Evolutionary conservation across 345 rosid genomes (phyloP), one percentile per base, ranked within the genome.

Genomic region (Tarenaya hassleriana): DNA sequence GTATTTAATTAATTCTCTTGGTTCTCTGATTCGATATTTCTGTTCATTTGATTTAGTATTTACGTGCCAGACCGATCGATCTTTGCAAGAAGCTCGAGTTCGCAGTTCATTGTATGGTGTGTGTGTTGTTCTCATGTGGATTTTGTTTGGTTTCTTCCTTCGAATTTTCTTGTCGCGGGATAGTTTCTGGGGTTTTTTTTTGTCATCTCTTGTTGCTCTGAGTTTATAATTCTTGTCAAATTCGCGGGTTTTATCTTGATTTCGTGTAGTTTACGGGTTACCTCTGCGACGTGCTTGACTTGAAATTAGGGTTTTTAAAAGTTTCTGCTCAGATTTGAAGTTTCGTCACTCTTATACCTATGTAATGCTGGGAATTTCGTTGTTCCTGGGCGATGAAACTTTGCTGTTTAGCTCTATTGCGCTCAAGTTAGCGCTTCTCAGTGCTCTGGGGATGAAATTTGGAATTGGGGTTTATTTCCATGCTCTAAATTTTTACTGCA

Each of bases 301-400:
- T 18, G 29, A 6, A 32, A 48, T 55, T 63, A 63, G 68, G 68
- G 68, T 2, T 63, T 62, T 61, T 62, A 34, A 49, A n/a, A n/a
- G n/a, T 55, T 55, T 41, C 13, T 10, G 16, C 17, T 40, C n/a
- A 19, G 38, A 10, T 57, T 41, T 24, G 29, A 24, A 48, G 33
- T 31, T n/a, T 48, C n/a, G 33, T 14, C 10, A 7, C 20, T 11
- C 8, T 2, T 24, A 24, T 24, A 5, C 29, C 29, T 24, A 14
- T 24, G 5, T 11, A 1, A 11, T 17, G 8, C 7, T 20, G 44
- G 4, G 14, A 39, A 13, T 13, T 39, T 13, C 3, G 42, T n/a
- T 11, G n/a, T 39, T 12, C 42, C 14, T 12, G 16, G 42, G 16
- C 7, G 16, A 7, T 13, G 16, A 13, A 4, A 39, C 4, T 13